Percentiles rank a stretch among this genome's conserved stretches.
Evolutionary conservation across 192 early-diverging fungal species (phyloP).

Genomic region (Backusella morwellensis): DNA sequence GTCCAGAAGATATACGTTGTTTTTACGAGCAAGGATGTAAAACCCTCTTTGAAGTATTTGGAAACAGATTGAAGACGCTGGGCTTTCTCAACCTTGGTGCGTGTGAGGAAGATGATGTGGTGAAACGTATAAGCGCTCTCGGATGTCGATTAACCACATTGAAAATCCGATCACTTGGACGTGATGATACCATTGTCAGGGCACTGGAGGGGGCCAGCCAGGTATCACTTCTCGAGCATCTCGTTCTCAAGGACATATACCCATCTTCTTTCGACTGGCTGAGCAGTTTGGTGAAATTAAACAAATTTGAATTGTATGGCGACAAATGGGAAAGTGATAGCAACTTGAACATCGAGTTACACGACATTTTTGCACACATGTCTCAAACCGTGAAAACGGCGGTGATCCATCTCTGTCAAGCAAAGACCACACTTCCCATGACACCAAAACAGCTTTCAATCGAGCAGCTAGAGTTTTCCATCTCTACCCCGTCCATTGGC

Average conservation of each 20-base stretch:
- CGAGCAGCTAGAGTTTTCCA: neutral
- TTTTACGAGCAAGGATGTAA: neutral
- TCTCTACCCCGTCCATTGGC: neutral
- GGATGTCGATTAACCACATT: neutral
- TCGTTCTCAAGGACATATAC: neutral
- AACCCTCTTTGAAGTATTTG: neutral
- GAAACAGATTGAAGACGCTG: neutral
- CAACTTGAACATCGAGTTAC: neutral
- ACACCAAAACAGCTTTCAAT: neutral
- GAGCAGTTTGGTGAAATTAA: neutral
- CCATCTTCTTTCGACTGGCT: neutral
- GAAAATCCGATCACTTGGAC: neutral
- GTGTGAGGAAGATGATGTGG: neutral
- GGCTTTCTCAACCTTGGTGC: neutral
- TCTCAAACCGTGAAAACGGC: neutral
- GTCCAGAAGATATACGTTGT: too few relatives aligned
- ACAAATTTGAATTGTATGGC: neutral
- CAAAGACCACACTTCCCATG: neutral
- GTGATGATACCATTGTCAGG: neutral
- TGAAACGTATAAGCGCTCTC: neutral
- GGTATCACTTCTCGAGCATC: neutral
- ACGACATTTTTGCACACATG: neutral
- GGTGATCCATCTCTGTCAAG: neutral
- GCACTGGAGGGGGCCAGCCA: neutral
- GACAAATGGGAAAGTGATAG: neutral